Evolutionary conservation across 805 yeast species (phyloP).

Genomic region (Yarrowia sp.): DNA sequence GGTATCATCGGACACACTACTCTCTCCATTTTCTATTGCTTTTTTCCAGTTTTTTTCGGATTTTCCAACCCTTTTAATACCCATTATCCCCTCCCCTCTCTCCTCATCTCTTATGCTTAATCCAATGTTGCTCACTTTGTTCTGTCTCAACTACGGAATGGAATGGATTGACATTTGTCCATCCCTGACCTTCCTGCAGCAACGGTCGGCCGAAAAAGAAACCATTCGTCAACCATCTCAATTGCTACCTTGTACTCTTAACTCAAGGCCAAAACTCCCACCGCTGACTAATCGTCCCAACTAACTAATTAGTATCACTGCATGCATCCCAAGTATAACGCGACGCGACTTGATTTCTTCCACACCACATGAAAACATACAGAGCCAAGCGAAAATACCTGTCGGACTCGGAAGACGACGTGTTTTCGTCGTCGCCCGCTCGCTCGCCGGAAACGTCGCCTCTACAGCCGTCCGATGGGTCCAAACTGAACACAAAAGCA

Average conservation of each 20-base stretch:
- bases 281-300: neutral
- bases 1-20: no score
- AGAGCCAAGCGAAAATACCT: slow-evolving; percentile 24
- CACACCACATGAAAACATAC: slow-evolving; percentile 24
- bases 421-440: slow-evolving; percentile 14
- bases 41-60: no score
- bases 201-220: no score
- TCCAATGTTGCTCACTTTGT: neutral
- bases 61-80: neutral
- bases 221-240: no score
- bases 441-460: slow-evolving; percentile 30
- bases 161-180: no score
- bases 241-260: no score
- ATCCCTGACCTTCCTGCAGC: no score
- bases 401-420: slow-evolving; percentile 36
- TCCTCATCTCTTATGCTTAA: no score
- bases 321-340: neutral
- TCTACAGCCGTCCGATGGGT: neutral
- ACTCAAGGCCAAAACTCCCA: neutral
- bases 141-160: neutral
- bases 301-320: no score
- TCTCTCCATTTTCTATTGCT: no score
- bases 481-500: neutral
- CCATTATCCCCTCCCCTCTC: no score
- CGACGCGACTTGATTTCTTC: slow-evolving; percentile 21